Percentiles rank a stretch among this genome's conserved stretches.
These are phyloP conservation scores for Farysia itapuensis DNA, from an alignment of 1,284 basidiomycete genomes.

Conservation along the genomic window DNA sequence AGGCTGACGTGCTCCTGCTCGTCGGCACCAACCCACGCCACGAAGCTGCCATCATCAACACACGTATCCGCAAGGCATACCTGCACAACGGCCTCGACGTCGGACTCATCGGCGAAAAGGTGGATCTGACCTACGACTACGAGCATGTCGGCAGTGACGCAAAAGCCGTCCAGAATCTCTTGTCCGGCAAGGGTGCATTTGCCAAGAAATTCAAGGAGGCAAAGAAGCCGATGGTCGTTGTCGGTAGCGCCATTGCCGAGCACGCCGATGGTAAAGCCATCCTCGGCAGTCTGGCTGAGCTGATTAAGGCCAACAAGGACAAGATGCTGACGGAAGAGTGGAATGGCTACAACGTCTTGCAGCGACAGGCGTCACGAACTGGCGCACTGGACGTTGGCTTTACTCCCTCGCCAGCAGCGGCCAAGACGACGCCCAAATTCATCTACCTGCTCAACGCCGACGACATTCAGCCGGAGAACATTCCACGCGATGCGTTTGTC, in stretches of 20 bases:
- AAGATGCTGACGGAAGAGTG: slow-evolving; percentile 83
- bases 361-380: slow-evolving; percentile 85
- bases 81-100: slow-evolving; percentile 81
- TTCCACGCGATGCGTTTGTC: slow-evolving; percentile 91
- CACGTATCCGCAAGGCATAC: slow-evolving; percentile 93
- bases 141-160: slow-evolving; percentile 82
- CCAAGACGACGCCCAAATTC: slow-evolving; percentile 83
- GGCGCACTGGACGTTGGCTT: slow-evolving; percentile 95
- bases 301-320: slow-evolving; percentile 68
- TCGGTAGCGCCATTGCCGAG: slow-evolving; percentile 84
- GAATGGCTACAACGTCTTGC: slow-evolving; percentile 92
- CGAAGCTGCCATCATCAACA: slow-evolving; percentile 96
- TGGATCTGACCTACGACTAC: slow-evolving; percentile 89
- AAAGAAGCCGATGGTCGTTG: slow-evolving; percentile 89
- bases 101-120: slow-evolving; percentile 86
- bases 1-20: slow-evolving; percentile 88
- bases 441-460: slow-evolving; percentile 96
- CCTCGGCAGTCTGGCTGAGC: slow-evolving; percentile 77
- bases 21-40: slow-evolving; percentile 97
- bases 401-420: slow-evolving; percentile 76
- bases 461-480: slow-evolving; percentile 84
- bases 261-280: slow-evolving; percentile 81
- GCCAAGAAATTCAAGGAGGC: slow-evolving; percentile 85
- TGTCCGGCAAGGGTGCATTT: slow-evolving; percentile 74
- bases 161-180: slow-evolving; percentile 77